Evolutionary conservation across 768 basidiomycete genomes (phyloP), one percentile per base, ranked within the genome.

Genomic region (Rhodotorula taiwanensis): DNA sequence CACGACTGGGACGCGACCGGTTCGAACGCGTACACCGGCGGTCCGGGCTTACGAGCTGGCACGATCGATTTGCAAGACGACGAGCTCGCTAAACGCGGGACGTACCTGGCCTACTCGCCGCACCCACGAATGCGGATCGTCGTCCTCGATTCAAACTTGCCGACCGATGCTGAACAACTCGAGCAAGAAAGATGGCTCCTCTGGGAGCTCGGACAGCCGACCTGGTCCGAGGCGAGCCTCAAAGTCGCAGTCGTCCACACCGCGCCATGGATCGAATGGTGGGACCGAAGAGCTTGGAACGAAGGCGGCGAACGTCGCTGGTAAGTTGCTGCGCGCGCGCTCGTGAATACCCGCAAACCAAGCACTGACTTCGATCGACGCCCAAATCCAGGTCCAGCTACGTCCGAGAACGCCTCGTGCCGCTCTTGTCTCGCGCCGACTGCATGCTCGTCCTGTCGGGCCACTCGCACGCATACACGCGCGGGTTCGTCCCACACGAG

Each of bases 1-100:
- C 68, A 70, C 54, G 68, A 70, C 55, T 70, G 68, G 68, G 68
- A 70, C 43, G 1, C 15, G 11, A 44, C 54, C 6, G 68, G 68
- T 15, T 13, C 14, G 43, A 70, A 70, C 55, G 33, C 41, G 0
- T 70, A 66, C 42, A 50, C 55, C 1, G 68, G 68, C 9, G 58
- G 58, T 3, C 6, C 31, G 6, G 15, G 21, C 18, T 43, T 23
- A 43, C 36, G 36, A 39, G 36, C 10, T 39, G 16, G 28, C 31
- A 52, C 10, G 28, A 23, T 30, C 8, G 23, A 20, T 9, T 28
- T 41, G 15, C 47, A 6, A 3, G 50, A 33, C 28, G 13, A 2
- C 1, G 23, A 1, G 30, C 16, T 2, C 13, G 3, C 23, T 13
- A 18, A 23, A 14, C 23, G 56, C 0, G 64, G 64, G 30, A 70